phyloP scores from a whole-genome alignment of 805 yeast species.

The Nakazawaea populi region DNA sequence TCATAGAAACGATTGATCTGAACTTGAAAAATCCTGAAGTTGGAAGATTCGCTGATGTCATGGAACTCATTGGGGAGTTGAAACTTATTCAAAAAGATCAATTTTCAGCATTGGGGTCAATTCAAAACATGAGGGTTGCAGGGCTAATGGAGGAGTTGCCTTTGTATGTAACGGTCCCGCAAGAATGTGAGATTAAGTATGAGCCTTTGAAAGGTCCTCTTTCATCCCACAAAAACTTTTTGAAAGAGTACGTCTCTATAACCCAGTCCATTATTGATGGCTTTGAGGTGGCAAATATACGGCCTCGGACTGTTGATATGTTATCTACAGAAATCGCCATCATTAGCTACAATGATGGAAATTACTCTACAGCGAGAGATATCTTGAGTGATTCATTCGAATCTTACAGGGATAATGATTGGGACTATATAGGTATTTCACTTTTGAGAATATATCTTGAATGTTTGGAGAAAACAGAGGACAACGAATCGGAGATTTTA shows the following conservation, averaged over 20 bases:
- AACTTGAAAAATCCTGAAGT: slow-evolving; percentile 11
- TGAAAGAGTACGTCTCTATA: slow-evolving; percentile 36
- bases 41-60: slow-evolving; percentile 14
- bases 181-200: slow-evolving; percentile 12
- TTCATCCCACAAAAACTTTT: slow-evolving; percentile 27
- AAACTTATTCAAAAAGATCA: slow-evolving; percentile 41
- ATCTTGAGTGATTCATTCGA: slow-evolving; percentile 66
- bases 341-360: slow-evolving; percentile 50
- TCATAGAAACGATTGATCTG: slow-evolving; percentile 15
- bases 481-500: slow-evolving; percentile 19
- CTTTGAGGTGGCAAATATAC: slow-evolving; percentile 39
- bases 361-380: slow-evolving; percentile 55
- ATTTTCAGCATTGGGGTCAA: slow-evolving; percentile 27
- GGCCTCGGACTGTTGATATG: slow-evolving; percentile 64
- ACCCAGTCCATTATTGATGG: slow-evolving; percentile 54
- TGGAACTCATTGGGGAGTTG: slow-evolving; percentile 43
- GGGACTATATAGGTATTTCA: slow-evolving; percentile 68
- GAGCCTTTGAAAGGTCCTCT: slow-evolving; percentile 21
- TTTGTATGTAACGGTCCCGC: slow-evolving; percentile 6
- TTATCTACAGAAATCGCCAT: slow-evolving; percentile 77
- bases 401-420: slow-evolving; percentile 61
- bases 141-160: slow-evolving; percentile 19
- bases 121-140: slow-evolving; percentile 22
- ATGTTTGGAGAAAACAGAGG: slow-evolving; percentile 46
- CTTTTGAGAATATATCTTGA: slow-evolving; percentile 62